Evolutionary conservation across 2,329 filamentous ascomycete genomes (phyloP).

Genomic region (Calonectria naviculata): DNA sequence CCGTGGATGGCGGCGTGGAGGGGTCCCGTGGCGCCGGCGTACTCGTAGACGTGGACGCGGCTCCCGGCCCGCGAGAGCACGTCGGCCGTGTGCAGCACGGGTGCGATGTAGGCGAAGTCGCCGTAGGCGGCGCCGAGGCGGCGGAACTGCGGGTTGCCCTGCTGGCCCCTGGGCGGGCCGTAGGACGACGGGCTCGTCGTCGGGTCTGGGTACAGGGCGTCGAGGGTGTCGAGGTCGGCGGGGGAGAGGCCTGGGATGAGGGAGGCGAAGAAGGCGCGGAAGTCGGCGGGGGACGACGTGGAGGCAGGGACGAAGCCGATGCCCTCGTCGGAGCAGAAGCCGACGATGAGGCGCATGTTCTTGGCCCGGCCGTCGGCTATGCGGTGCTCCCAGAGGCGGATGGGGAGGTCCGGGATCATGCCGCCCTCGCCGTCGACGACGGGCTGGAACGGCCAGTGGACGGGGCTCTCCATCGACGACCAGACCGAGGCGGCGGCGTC

Average conservation of each 20-base stretch:
- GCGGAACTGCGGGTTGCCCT: conserved; percentile 65
- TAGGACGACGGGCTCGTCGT: conserved; percentile 53
- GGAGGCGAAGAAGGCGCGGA: conserved; percentile 68
- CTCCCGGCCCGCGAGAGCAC: conserved; percentile 47
- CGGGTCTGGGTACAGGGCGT: conserved; percentile 73
- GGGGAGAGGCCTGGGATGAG: conserved; percentile 68
- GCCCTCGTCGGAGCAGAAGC: conserved; percentile 79
- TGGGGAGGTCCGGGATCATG: conserved; percentile 59
- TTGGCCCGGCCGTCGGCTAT: conserved; percentile 5
- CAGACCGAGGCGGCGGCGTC: conserved; percentile 58
- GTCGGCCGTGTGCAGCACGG: conserved; percentile 69
- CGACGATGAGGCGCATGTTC: conserved; percentile 65
- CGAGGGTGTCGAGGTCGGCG: conserved; percentile 64
- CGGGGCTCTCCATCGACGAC: conserved; percentile 51
- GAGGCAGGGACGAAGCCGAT: conserved; percentile 68
- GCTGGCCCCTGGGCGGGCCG: conserved; percentile 42
- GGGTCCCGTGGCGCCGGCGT: conserved; percentile 57
- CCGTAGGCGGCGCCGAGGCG: conserved; percentile 70
- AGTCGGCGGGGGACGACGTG: conserved; percentile 60
- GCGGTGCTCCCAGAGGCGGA: conserved; percentile 17
- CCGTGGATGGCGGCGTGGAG: conserved; percentile 58
- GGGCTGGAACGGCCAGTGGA: conserved; percentile 76
- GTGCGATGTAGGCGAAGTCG: conserved; percentile 73
- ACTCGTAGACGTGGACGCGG: conserved; percentile 68
- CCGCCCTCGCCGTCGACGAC: conserved; percentile 59